Base-by-base conservation (phyloP, 495 filamentous ascomycete genomes). In the Lentithecium fluviatile region DNA sequence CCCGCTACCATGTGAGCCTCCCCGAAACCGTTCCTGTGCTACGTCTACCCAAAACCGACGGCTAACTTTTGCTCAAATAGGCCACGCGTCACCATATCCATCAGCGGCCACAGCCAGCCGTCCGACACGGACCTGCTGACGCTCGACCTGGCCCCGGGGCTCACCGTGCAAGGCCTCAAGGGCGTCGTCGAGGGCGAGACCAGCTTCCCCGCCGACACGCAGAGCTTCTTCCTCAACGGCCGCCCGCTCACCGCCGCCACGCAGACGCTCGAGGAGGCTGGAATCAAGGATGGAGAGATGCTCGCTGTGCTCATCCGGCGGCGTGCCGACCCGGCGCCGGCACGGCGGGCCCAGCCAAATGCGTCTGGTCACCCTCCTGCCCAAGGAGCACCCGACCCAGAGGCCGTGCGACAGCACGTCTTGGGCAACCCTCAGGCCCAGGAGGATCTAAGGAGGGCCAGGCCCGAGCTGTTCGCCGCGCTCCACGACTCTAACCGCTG, bases 201-300 rank as follows among this genome's bases (percentile, higher is more conserved):
- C 37, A 67, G 70, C 64, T 78, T 87, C 66, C 80, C 84, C 24
- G 73, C 77, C 10, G 75, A 75, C 36, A 73, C 83, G 21, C 87
- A 88, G 60, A 83, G 88, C 67, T 82, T 97, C 68, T 94, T 91
- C 73, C 90, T 92, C 77, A 96, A 97, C 70, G 92, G 91, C 57
- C 83, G 84, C 45, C 83, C 94, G 21, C 84, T 98, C 49, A 77
- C 73, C 45, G 85, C 90, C 71, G 86, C 92, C 63, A 72, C 80
- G 24, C 88, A 88, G 71, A 95, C 90, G 6, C 80, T 98, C 48
- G 80, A 88, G 54, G 82, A 94, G 62, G 83, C 89, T n/a, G 81
- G 86, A 10, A 88, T 98, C 65, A 83, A 78, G 25, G 89, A 96
- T 74, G 91, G 91, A 51, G 95, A 97, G 62, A 92, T 98, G 90